Base-by-base conservation (phyloP, 1,139 yeast genomes). In the Magnusiomyces suaveolens region DNA sequence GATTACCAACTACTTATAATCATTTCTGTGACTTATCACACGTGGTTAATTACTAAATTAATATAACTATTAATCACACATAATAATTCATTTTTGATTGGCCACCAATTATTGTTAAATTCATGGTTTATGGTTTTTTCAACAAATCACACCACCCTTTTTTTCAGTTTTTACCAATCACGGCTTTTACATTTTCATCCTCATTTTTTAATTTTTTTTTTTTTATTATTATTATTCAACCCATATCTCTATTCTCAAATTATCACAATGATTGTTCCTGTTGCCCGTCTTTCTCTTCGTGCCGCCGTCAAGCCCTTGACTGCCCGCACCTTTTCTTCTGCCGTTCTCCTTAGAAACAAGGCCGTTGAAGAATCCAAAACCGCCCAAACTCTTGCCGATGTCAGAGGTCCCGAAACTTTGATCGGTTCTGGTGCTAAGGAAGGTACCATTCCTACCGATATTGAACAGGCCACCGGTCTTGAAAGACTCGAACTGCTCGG, bases 401-500 rank as follows among this genome's bases (percentile, higher is more conserved):
- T 90, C 64, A 78, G 83, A 56, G 90, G 90, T 67, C 80, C 83
- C 55, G 87, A 81, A 67, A 79, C 90, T 56, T 81, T 92, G 73
- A 81, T 89, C 64, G 96, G 97, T 73, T 82, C 84, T 57, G 97
- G 96, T 80, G 95, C 96, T 62, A 75, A 78, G 66, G 75, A 72
- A 60, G 95, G 94, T 66, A 78, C 84, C 57, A 83, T 92, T 66
- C 97, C 98, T 71, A 82, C 95, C 58, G 96, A 90, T 72, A 70
- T 87, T 66, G 97, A 92, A 68, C 97, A 90, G 77, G 90, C 97
- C 66, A 94, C 98, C 56, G 98, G 98, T 86, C 79, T 92, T 70
- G 97, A 87, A 75, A 89, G 98, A 83, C 80, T 89, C 66, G 98
- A 92, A 79, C 72, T 87, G 67, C 82, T 92, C 69, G 97, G 95